A percentile compares a stretch with the other conserved stretches of the same genome.
phyloP scores from a whole-genome alignment of 2,329 filamentous ascomycete genomes.

The Ascocoryne sarcoides region DNA sequence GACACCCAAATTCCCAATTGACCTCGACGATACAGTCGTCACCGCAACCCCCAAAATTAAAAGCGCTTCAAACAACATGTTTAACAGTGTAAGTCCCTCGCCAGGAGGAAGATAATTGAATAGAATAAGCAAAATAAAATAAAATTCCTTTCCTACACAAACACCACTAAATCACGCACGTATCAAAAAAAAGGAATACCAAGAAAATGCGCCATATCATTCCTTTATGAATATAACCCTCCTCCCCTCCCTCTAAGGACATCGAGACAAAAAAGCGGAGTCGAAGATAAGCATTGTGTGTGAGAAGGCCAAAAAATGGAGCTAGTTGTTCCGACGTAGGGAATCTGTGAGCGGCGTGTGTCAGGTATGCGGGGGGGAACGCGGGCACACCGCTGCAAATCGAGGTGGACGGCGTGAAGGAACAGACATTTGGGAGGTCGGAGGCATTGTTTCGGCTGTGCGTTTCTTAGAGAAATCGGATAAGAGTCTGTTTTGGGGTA shows the following conservation, averaged over 20 bases:
- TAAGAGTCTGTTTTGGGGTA: neutral
- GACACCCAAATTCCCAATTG: slow-evolving; percentile 7
- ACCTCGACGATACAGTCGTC: slow-evolving; percentile 10
- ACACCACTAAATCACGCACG: neutral
- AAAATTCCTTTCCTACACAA: neutral
- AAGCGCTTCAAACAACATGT: slow-evolving; percentile 12
- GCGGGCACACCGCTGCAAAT: too few species aligned
- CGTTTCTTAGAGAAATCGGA: neutral
- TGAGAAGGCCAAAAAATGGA: neutral
- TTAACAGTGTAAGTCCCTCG: slow-evolving; percentile 6
- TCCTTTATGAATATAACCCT: too few species aligned
- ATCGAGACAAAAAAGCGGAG: too few species aligned
- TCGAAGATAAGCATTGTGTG: neutral
- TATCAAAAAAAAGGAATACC: too few species aligned
- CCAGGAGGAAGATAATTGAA: slow-evolving; percentile 11
- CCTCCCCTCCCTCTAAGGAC: too few species aligned
- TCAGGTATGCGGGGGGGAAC: neutral
- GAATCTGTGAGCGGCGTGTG: neutral
- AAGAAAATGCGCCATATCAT: too few species aligned
- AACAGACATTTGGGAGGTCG: too few species aligned
- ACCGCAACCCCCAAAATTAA: slow-evolving; percentile 11
- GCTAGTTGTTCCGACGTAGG: neutral
- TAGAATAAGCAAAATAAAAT: slow-evolving; percentile 1
- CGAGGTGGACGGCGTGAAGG: too few species aligned
- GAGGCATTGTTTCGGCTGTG: too few species aligned